Evolutionary conservation across 208 protist genomes (phyloP), one percentile per base, ranked within the genome.

Genomic region (Strigomonas galati): DNA sequence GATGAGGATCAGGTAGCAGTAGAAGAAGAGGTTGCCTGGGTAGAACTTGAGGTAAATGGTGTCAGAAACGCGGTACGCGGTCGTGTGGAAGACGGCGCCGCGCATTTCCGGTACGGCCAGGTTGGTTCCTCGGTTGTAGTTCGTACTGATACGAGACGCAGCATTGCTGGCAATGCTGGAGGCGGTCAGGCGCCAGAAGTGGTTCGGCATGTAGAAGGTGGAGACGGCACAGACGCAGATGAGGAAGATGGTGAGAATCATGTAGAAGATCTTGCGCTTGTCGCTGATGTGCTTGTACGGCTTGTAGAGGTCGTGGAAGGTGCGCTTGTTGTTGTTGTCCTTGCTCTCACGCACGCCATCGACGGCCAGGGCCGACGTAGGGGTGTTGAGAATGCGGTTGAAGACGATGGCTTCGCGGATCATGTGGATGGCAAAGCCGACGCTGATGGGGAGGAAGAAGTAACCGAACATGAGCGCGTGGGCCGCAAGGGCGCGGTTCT

Each of bases 21-120:
- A 91, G 57, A 87, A 87, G 65, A 91, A 79, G 6, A 87, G 46
- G 62, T 87, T 91, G 62, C 76, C 74, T 27, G 84, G 84, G 58
- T 75, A 91, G 32, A 85, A 40, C 56, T 91, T 91, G 56, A 91
- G 67, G 12, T 71, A 63, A 30, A 82, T 24, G 28, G 61, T 14
- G 0, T 75, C 59, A 6, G 66, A 76, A 35, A 74, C 28, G 26
- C 59, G 59, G 28, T 80, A 71, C 44, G 82, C 62, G 3, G 56
- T 57, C 9, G 84, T 84, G 40, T 64, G 67, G 46, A 87, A 66
- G 61, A 65, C 78, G 46, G 84, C 76, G 61, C 71, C 56, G 5
- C 74, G 77, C 31, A 84, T 62, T 48, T 90, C 84, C 1, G 84
- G 78, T 30, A 72, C 71, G 3, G 67, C 71, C 54, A 48, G 69